Conservation (phyloP, 495 filamentous ascomycete genomes). For the Usnea hakonensis region DNA sequence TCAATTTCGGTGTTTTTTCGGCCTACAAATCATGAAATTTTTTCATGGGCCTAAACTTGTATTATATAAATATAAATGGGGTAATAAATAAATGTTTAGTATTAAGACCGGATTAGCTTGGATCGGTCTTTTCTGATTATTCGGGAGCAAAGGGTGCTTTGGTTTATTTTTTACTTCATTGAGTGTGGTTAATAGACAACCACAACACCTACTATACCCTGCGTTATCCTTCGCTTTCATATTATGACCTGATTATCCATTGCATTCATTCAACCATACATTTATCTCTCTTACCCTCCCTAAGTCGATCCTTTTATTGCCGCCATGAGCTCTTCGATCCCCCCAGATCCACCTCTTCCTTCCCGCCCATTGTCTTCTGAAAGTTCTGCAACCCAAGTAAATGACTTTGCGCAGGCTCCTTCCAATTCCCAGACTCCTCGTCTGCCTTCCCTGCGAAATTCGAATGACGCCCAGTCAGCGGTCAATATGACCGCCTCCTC, state of each 20-base stretch:
- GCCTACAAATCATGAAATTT: too few relatives aligned
- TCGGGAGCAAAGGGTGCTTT: too few relatives aligned
- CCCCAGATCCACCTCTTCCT: constrained; percentile 1
- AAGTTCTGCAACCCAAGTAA: constrained; percentile 17
- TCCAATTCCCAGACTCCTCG: constrained; percentile 16
- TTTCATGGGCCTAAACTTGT: too few relatives aligned
- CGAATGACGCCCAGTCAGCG: constrained; percentile 41
- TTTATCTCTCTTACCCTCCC: not conserved
- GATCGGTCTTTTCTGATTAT: too few relatives aligned
- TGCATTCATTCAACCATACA: not conserved
- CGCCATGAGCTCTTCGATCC: constrained; percentile 8
- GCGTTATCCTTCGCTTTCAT: not conserved
- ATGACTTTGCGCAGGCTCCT: constrained; percentile 26
- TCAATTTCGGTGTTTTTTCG: too few relatives aligned
- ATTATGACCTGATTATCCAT: not conserved
- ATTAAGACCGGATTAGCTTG: too few relatives aligned
- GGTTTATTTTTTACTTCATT: too few relatives aligned
- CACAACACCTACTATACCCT: not conserved
- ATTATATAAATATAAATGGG: too few relatives aligned
- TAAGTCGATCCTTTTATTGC: not conserved
- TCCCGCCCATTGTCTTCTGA: not conserved
- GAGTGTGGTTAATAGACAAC: not conserved
- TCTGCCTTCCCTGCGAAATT: constrained; percentile 23
- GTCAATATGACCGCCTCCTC: constrained; percentile 63
- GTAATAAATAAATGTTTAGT: too few relatives aligned